Base-by-base conservation (phyloP, 352 stramenopile species). In the Globisporangium barbulae region DNA sequence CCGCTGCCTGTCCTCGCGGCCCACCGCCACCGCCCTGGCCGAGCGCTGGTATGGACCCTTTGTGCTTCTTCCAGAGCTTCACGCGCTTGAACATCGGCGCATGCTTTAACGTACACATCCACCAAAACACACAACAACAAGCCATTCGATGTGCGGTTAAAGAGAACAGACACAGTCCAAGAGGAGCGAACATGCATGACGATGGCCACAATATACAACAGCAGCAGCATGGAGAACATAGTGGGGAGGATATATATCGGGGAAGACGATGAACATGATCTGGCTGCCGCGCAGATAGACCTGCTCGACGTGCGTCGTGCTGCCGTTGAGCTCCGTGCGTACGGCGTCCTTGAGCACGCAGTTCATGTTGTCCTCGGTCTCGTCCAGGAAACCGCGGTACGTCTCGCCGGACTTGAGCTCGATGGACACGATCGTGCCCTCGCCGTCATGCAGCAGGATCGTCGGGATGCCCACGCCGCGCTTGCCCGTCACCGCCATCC, bases 281-380 rank as follows among this genome's bases (percentile, higher is more conserved):
- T 96, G 87, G 68, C 79, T 90, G 70, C 87, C 87, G 54, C 87
- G 85, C 44, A 96, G 50, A 59, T 94, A 96, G 30, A 96, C 73
- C 58, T 93, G 87, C 71, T 96, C 87, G 63, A 92, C 74, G 42
- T 87, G 77, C 25, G 78, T 83, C 21, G 78, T 91, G 63, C 90
- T 92, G 75, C 87, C 87, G 58, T 92, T 82, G 60, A 90, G 73
- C 61, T 93, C 81, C 10, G 84, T 96, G 65, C 80, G 81, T 53
- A 91, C 85, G n/a, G 80, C 87, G 67, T 96, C 87, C 59, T 89
- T 94, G 70, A 96, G 78, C 69, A 93, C 71, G 76, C 87, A 96
- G 73, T 96, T 96, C 87, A 96, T 96, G 74, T 93, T 96, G 75
- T 96, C 87, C 68, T 96, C 87, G 9, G 83, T 91, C 74, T 96